phyloP scores from a whole-genome alignment of 1,139 yeast genomes.

The Magnusiomyces suaveolens region DNA sequence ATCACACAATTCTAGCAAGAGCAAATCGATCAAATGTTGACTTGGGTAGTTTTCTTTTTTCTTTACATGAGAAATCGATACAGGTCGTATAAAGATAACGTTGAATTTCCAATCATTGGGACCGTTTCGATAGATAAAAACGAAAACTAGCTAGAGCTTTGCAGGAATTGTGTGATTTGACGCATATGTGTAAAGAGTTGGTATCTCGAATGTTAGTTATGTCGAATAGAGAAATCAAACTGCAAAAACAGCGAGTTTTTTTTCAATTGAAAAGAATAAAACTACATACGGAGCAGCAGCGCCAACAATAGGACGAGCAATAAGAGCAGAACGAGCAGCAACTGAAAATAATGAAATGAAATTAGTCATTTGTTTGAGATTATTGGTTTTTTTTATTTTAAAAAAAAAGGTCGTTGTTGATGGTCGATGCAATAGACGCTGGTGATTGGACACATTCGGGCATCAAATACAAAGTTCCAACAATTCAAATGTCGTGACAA shows the following conservation, averaged over 20 bases:
- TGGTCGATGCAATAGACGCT: not conserved
- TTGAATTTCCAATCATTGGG: too few species aligned
- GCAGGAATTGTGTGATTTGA: too few species aligned
- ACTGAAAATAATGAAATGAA: not conserved
- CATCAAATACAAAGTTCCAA: not conserved
- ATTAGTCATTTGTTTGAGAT: too few species aligned
- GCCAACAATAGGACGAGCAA: slow-evolving; percentile 16
- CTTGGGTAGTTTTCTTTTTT: not conserved
- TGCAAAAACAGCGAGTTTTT: not conserved
- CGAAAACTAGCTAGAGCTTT: too few species aligned
- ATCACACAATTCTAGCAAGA: not conserved
- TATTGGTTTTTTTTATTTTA: not conserved
- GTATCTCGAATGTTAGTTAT: not conserved
- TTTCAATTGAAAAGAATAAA: not conserved
- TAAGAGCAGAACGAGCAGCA: slow-evolving; percentile 9
- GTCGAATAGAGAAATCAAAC: not conserved
- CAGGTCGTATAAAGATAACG: too few species aligned
- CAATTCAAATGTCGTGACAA: too few species aligned
- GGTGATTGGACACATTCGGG: not conserved
- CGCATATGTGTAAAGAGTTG: not conserved
- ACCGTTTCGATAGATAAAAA: too few species aligned
- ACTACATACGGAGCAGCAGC: slow-evolving; percentile 18
- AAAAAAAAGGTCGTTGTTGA: not conserved
- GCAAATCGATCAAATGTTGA: not conserved
- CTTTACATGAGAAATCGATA: too few species aligned